Evolutionary conservation across 192 early-diverging fungal genomes (phyloP).

Genomic region (Coemansia aciculifera): DNA sequence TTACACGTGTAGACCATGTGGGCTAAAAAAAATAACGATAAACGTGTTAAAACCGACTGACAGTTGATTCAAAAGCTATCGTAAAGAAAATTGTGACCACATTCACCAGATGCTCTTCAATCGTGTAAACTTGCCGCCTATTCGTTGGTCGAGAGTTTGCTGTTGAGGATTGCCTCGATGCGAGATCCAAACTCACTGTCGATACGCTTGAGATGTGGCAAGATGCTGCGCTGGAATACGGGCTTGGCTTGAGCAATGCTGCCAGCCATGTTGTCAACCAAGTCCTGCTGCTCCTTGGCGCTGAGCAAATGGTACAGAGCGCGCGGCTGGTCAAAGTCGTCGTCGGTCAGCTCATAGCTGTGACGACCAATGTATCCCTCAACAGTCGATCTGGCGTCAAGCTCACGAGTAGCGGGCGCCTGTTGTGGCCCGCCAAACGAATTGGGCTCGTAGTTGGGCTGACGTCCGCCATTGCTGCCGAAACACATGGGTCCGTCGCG

Average conservation of each 20-base stretch:
- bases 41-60: background rate
- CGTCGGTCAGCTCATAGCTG: slow-evolving; percentile 56
- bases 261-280: slow-evolving; percentile 62
- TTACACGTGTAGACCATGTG: background rate
- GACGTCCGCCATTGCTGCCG: slow-evolving; percentile 59
- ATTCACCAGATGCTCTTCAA: background rate
- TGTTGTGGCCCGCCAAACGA: slow-evolving; percentile 60
- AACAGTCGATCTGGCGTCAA: slow-evolving; percentile 33
- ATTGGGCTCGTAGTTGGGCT: slow-evolving; percentile 66
- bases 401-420: slow-evolving; percentile 20
- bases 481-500: slow-evolving; percentile 64
- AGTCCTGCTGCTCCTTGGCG: slow-evolving; percentile 42
- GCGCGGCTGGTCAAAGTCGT: slow-evolving; percentile 66
- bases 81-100: background rate
- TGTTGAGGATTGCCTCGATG: slow-evolving; percentile 26
- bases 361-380: slow-evolving; percentile 57
- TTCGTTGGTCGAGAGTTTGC: too few relatives aligned
- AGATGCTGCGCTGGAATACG: slow-evolving; percentile 58
- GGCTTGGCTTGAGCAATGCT: slow-evolving; percentile 57
- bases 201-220: slow-evolving; percentile 60
- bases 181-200: slow-evolving; percentile 61
- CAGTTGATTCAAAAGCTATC: background rate
- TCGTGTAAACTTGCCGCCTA: background rate
- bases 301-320: slow-evolving; percentile 54
- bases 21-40: background rate